A percentile compares a stretch with the other conserved stretches of the same genome.
Evolutionary conservation across 2,329 filamentous ascomycete species (phyloP).

Genomic region (Chrysoporthe deuterocubensis): DNA sequence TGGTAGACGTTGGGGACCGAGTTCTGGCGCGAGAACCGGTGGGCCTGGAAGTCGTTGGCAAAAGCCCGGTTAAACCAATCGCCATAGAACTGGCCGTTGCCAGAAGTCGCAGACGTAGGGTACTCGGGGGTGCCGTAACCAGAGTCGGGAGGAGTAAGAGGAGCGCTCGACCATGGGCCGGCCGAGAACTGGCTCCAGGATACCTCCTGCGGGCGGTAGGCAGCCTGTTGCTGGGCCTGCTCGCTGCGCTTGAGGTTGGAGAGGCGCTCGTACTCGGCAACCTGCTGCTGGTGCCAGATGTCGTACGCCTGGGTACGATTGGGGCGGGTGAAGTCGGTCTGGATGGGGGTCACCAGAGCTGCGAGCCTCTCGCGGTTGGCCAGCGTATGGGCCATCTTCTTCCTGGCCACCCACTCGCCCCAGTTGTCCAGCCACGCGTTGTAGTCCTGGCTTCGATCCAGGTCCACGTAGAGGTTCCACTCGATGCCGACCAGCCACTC

Average conservation of each 20-base stretch:
- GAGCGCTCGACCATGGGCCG: constrained; percentile 44
- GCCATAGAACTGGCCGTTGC: constrained; percentile 56
- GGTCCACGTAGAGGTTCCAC: constrained; percentile 86
- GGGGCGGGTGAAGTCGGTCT: constrained; percentile 43
- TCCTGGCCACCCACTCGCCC: constrained; percentile 60
- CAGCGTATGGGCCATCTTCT: constrained; percentile 56
- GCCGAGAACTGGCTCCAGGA: constrained; percentile 49
- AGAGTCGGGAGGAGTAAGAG: constrained; percentile 63
- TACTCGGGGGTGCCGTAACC: constrained; percentile 66
- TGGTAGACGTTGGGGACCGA: constrained; percentile 43
- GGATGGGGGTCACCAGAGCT: constrained; percentile 52
- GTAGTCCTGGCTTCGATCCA: constrained; percentile 74
- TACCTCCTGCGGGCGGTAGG: constrained; percentile 51
- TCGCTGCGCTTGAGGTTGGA: constrained; percentile 48
- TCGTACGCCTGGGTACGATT: constrained; percentile 45
- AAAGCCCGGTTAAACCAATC: constrained; percentile 57
- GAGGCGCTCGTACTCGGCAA: constrained; percentile 54
- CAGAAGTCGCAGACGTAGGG: constrained; percentile 57
- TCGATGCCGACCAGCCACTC: constrained; percentile 85
- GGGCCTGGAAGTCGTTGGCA: constrained; percentile 43
- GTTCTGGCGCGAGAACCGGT: constrained; percentile 37
- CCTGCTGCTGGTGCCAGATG: constrained; percentile 58
- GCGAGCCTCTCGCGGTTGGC: constrained; percentile 55
- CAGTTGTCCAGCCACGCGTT: constrained; percentile 66
- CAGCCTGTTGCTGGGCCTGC: constrained; percentile 31